Conservation (phyloP, 176 grass and related monocot species). For the Cenchrus purpureus region DNA sequence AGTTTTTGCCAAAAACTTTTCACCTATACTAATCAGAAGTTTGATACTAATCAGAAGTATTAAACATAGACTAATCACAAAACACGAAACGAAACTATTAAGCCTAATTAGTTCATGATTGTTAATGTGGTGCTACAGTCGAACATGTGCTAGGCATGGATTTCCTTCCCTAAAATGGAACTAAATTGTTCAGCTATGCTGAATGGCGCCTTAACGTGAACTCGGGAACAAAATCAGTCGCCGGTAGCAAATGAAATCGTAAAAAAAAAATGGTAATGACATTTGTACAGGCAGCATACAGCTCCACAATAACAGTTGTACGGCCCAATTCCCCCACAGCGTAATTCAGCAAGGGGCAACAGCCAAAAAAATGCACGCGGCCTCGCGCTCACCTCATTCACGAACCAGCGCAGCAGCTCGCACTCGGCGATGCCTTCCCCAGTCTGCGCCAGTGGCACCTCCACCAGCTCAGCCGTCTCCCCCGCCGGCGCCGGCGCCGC, state of each 20-base stretch:
- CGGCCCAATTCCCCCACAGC: neutral
- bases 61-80: no score
- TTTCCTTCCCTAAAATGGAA: neutral
- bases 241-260: neutral
- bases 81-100: no score
- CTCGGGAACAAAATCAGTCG: neutral
- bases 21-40: no score
- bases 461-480: constrained; percentile 60
- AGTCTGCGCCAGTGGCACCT: constrained; percentile 85
- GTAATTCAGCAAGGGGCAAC: neutral
- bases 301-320: neutral
- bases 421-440: constrained; percentile 98
- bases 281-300: no score
- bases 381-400: constrained; percentile 53
- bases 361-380: neutral
- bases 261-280: no score
- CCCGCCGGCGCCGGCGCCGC: neutral
- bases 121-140: no score
- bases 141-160: no score
- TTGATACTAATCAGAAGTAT: no score
- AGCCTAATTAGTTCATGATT: no score
- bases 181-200: neutral
- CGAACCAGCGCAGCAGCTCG: constrained; percentile 93
- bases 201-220: neutral
- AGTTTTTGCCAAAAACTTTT: no score